Evolutionary conservation across 257 asterid species (phyloP).

Genomic region (Rubia yunnanensis): DNA sequence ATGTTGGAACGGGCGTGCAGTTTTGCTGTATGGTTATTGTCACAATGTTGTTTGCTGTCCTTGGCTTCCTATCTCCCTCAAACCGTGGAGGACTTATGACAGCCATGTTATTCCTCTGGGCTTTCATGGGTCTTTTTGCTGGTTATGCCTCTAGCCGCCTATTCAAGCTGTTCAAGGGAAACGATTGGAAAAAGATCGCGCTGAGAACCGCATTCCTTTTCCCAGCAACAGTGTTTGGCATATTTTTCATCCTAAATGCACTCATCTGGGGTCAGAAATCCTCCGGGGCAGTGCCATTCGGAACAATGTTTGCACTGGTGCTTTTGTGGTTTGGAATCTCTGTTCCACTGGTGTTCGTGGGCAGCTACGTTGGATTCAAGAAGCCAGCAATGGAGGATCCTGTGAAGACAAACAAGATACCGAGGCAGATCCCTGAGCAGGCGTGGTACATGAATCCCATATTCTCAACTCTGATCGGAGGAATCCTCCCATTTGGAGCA

Average conservation of each 20-base stretch:
- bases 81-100: conserved; percentile 82
- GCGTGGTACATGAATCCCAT: conserved; percentile 63
- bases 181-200: conserved; percentile 65
- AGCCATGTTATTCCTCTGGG: conserved; percentile 74
- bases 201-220: conserved; percentile 52
- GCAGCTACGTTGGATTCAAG: conserved; percentile 52
- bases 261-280: conserved; percentile 82
- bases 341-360: conserved; percentile 63
- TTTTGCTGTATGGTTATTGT: conserved; percentile 53
- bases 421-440: conserved; percentile 75
- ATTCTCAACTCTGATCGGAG: conserved; percentile 58
- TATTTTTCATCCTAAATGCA: conserved; percentile 60
- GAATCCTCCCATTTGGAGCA: conserved; percentile 72
- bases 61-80: conserved; percentile 76
- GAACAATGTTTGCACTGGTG: conserved; percentile 69
- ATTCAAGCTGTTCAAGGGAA: conserved; percentile 68
- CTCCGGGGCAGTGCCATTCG: conserved; percentile 73
- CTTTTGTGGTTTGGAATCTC: conserved; percentile 78
- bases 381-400: conserved; percentile 65
- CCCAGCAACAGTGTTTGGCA: conserved; percentile 45
- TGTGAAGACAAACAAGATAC: conserved; percentile 61
- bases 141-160: conserved; percentile 59
- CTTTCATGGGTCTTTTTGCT: conserved; percentile 66
- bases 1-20: conserved; percentile 72
- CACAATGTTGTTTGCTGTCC: conserved; percentile 60